These are phyloP conservation scores for Suillus subluteus DNA, from an alignment of 768 basidiomycete species.

Conservation along the genomic window DNA sequence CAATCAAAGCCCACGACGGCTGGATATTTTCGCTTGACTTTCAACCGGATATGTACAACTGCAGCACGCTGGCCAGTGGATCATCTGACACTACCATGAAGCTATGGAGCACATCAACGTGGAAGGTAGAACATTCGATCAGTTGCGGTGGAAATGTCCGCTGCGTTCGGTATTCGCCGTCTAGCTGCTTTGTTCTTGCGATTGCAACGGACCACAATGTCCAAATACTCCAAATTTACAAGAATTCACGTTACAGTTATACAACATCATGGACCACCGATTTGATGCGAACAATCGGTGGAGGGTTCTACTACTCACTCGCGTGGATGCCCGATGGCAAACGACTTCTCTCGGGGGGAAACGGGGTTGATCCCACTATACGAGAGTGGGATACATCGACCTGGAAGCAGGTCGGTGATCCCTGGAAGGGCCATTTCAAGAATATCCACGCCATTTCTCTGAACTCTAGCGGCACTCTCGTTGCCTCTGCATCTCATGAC, in stretches of 20 bases:
- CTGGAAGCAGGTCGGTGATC: neutral
- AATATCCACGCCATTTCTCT: neutral
- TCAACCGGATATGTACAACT: no score
- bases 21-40: no score
- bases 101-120: no score
- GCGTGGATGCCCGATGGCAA: neutral
- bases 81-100: no score
- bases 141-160: neutral
- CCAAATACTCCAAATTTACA: neutral
- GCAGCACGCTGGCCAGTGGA: no score
- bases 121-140: no score
- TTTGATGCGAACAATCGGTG: neutral
- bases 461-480: slow-evolving; percentile 24
- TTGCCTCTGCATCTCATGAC: slow-evolving; percentile 35
- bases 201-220: neutral
- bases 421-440: slow-evolving; percentile 1
- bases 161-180: neutral
- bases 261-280: neutral
- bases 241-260: no score
- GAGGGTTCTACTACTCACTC: neutral
- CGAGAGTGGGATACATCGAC: neutral
- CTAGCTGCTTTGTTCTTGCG: neutral
- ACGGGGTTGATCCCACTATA: neutral
- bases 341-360: neutral
- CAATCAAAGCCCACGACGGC: no score